phyloP scores from a whole-genome alignment of 805 yeast species.

The Starmerella geochares region DNA sequence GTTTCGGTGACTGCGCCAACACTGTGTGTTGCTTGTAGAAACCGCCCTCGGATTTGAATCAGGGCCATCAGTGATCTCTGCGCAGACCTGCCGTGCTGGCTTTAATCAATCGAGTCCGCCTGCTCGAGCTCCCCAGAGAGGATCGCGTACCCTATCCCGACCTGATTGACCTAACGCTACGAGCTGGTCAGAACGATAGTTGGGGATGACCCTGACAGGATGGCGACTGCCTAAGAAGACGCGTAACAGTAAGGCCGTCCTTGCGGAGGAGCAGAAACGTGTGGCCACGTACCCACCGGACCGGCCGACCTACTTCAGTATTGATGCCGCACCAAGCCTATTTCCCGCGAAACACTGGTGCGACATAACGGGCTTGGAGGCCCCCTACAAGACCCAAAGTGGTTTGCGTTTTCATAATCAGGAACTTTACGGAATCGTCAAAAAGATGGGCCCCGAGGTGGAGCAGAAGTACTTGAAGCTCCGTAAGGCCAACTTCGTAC shows the following conservation, averaged over 20 bases:
- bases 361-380: conserved; percentile 83
- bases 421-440: conserved; percentile 68
- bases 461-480: conserved; percentile 86
- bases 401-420: conserved; percentile 70
- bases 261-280: conserved; percentile 70
- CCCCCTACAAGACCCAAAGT: conserved; percentile 62
- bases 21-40: too few species aligned
- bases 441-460: conserved; percentile 75
- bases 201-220: conserved; percentile 30
- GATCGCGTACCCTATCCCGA: conserved; percentile 3
- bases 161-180: neutral
- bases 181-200: neutral
- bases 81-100: too few species aligned
- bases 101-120: too few species aligned
- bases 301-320: conserved; percentile 53
- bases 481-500: conserved; percentile 77
- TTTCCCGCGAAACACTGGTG: conserved; percentile 76
- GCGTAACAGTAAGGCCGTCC: conserved; percentile 62
- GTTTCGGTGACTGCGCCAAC: too few species aligned
- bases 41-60: too few species aligned
- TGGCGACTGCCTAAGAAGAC: conserved; percentile 51
- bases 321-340: conserved; percentile 80
- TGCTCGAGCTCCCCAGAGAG: too few species aligned
- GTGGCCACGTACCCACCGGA: conserved; percentile 36
- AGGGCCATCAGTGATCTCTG: too few species aligned